Conservation (phyloP, 2,329 filamentous ascomycete genomes). For the Phaeophleospora eucalypticola region DNA sequence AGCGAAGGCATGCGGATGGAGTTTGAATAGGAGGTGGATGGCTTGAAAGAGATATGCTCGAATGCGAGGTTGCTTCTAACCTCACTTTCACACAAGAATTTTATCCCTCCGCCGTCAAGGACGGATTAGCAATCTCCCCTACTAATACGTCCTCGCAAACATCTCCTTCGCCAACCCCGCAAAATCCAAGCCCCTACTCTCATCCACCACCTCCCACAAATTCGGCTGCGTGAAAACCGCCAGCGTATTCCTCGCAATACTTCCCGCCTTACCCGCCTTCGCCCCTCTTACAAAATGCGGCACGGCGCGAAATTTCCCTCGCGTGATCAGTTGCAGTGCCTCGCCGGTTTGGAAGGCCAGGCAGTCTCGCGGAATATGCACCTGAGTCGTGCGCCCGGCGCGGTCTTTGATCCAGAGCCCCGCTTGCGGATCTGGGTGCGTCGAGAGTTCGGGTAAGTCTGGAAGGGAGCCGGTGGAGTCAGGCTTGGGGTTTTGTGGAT, state of each 20-base stretch:
- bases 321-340: conserved; percentile 82
- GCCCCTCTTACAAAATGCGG: conserved; percentile 90
- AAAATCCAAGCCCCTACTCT: conserved; percentile 47
- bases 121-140: too few relatives aligned
- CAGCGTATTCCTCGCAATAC: conserved; percentile 67
- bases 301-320: conserved; percentile 87
- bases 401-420: conserved; percentile 94
- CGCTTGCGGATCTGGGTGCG: conserved; percentile 75
- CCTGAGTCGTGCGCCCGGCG: conserved; percentile 76
- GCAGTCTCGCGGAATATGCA: conserved; percentile 84
- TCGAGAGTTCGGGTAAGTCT: conserved; percentile 62
- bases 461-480: conserved; percentile 1
- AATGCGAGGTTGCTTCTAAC: too few relatives aligned
- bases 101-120: too few relatives aligned
- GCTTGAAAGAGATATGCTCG: neutral
- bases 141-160: conserved; percentile 20
- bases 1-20: neutral
- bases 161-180: conserved; percentile 19
- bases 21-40: neutral
- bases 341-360: conserved; percentile 96
- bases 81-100: too few relatives aligned
- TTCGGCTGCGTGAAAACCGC: conserved; percentile 98
- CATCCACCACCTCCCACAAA: conserved; percentile 72
- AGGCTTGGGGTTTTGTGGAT: conserved; percentile 23
- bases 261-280: conserved; percentile 47